These are phyloP conservation scores for Saccharum hybrid DNA, from an alignment of 202 grass and related monocot genomes.

Conservation along the genomic window DNA sequence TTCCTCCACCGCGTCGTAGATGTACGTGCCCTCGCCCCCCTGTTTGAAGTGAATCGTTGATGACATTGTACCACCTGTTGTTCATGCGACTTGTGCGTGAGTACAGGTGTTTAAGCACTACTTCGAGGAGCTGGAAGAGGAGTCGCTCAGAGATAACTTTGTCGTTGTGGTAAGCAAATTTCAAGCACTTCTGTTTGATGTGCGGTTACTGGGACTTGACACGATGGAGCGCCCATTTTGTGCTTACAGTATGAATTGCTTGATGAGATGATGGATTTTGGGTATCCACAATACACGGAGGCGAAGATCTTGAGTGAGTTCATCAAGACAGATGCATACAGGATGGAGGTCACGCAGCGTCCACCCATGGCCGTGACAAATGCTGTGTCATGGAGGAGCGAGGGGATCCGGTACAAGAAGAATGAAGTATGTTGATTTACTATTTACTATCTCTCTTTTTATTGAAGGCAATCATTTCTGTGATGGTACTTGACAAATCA, in stretches of 20 bases:
- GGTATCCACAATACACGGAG: slow-evolving; percentile 95
- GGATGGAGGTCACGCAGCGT: slow-evolving; percentile 93
- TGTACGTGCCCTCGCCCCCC: slow-evolving; percentile 45
- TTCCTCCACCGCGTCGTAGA: slow-evolving; percentile 88
- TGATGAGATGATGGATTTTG: slow-evolving; percentile 99
- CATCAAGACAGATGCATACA: slow-evolving; percentile 96
- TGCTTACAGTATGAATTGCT: slow-evolving; percentile 81
- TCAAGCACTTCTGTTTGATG: background rate
- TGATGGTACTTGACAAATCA: slow-evolving; percentile 34
- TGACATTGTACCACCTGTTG: background rate
- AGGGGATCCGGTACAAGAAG: slow-evolving; percentile 98
- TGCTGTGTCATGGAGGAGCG: slow-evolving; percentile 96
- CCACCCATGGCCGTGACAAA: slow-evolving; percentile 98
- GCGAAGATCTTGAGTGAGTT: slow-evolving; percentile 98
- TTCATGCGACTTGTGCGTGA: slow-evolving; percentile 2
- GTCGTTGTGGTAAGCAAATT: slow-evolving; percentile 81
- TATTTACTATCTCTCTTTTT: slow-evolving; percentile 9
- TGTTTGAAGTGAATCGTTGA: background rate
- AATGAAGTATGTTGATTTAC: slow-evolving; percentile 75
- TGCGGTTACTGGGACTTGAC: slow-evolving; percentile 19
- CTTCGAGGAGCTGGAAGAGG: slow-evolving; percentile 97
- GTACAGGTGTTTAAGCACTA: slow-evolving; percentile 96
- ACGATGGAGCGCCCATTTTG: background rate
- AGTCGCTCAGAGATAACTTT: slow-evolving; percentile 98
- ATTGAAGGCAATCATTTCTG: background rate